These are phyloP conservation scores for Tanacetum coccineum DNA, from an alignment of 129 eudicot genomes.

Conservation along the genomic window DNA sequence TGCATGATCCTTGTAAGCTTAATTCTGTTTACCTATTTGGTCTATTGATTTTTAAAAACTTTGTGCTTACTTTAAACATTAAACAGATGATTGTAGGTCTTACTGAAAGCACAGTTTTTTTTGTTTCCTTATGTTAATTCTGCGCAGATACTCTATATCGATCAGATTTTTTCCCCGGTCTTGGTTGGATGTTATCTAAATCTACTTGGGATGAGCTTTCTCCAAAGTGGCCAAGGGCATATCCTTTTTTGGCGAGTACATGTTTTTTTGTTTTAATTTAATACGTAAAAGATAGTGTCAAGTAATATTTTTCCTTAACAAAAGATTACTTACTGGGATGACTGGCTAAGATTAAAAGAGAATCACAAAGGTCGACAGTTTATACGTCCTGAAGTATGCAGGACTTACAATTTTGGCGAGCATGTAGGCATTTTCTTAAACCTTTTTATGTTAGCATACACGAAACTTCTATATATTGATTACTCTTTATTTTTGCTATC, in stretches of 20 bases:
- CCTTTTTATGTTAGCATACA: too few species aligned
- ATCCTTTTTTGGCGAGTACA: constrained; percentile 53
- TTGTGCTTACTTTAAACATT: too few species aligned
- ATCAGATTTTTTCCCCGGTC: constrained; percentile 97
- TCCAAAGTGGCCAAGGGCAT: constrained; percentile 99
- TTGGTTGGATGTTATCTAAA: constrained; percentile 96
- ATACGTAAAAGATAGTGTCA: constrained; percentile 6
- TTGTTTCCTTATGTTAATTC: constrained; percentile 11
- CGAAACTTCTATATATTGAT: too few species aligned
- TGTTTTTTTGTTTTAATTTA: constrained; percentile 13
- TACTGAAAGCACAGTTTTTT: too few species aligned
- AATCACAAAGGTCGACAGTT: constrained; percentile 86
- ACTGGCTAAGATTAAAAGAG: constrained; percentile 89
- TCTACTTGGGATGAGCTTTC: constrained; percentile 92
- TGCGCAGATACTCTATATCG: constrained; percentile 85
- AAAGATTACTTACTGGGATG: constrained; percentile 91
- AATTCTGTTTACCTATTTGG: too few species aligned
- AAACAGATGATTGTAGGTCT: too few species aligned
- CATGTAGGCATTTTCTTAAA: constrained; percentile 52
- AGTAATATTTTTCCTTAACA: constrained; percentile 51
- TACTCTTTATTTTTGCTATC: too few species aligned
- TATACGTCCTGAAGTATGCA: constrained; percentile 96
- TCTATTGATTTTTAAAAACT: too few species aligned
- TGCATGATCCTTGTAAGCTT: constrained; percentile 94
- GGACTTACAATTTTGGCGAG: constrained; percentile 97